Evolutionary conservation across 2,329 filamentous ascomycete genomes (phyloP), one percentile per base, ranked within the genome.

Genomic region (Hypoxylon sp.): DNA sequence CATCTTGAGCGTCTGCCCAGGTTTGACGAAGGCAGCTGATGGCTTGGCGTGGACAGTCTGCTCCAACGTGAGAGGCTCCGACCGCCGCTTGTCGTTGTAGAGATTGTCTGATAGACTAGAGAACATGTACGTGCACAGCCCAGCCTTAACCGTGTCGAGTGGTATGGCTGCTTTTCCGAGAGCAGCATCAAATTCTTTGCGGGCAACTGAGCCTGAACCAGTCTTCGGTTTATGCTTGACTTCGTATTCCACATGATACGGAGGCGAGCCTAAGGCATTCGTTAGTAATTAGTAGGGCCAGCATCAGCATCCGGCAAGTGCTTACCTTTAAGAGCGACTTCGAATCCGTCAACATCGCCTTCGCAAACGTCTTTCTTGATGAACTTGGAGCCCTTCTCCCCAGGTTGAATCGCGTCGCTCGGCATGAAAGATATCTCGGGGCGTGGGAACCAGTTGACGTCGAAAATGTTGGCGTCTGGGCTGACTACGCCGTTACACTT

Each of bases 1-100:
- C 75, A 94, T 97, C 72, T 95, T 96, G 80, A 97, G 97, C 0
- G 91, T 93, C 74, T 95, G 95, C 13, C 93, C 93, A 2, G 93
- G 91, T 65, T 91, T 91, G 56, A 84, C 82, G 71, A 99, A 99
- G 4, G 83, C 81, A 3, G 93, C 95, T 2, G 88, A 86, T 1
- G 95, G 95, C 56, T 89, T 90, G 11, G 91, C 83, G 69, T 97
- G 89, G 46, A 99, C 92, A 20, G 83, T 88, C 74, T 99, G 95
- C 66, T 89, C 86, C 26, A 99, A 79, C 10, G 84, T 79, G 27
- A 97, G 73, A 4, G 88, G 85, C 17, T 81, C 79, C 68, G 88
- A 88, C 64, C 84, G 84, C 65, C 79, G 83, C 59, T 83, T 81
- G 68, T 91, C 87, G 69, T 88, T 87, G 76, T 99, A 99, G 54